Base-by-base conservation (phyloP, 1,284 basidiomycete genomes). In the Kwoniella shivajii region DNA sequence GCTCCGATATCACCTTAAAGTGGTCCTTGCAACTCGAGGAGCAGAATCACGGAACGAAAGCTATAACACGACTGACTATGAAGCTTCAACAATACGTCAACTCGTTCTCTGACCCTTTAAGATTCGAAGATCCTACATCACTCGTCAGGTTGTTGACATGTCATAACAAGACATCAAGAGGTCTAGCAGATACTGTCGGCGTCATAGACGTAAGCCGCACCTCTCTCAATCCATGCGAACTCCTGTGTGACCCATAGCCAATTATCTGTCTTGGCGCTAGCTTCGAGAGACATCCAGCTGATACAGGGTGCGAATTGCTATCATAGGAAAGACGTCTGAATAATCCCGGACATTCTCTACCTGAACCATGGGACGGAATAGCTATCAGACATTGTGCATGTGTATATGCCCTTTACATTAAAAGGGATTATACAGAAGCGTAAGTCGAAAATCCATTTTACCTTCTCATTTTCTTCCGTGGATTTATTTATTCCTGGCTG, bases 381-480 rank as follows among this genome's bases (percentile, higher is more conserved):
- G 75, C 72, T 0, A 59, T 72, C 5, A 60, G 71, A 39, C 75
- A 77, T 61, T 74, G 71, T 51, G 75, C 73, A n/a, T 65, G 64
- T 36, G 71, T 74, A 7, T 45, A 67, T 41, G 71, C 71, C 9
- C 44, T 73, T 37, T 69, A 72, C 47, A 50, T 41, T 2, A 60
- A 43, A n/a, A 18, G 69, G 18, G 57, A 72, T 50, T 73, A 68
- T 50, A 54, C 60, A 31, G 57, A 58, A 47, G 75, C 75, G 65
- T 76, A 55, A 69, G 72, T 51, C 20, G 14, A 29, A 30, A 4
- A n/a, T n/a, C n/a, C n/a, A n/a, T n/a, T n/a, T n/a, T n/a, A n/a
- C n/a, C n/a, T n/a, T n/a, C 27, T 4, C 14, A 29, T 37, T 14
- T 44, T 33, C n/a, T 5, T 44, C 22, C 4, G 14, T 41, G 22